Evolutionary conservation across 2,329 filamentous ascomycete species (phyloP).

Genomic region (Hymenotorrendiella dingleyae): DNA sequence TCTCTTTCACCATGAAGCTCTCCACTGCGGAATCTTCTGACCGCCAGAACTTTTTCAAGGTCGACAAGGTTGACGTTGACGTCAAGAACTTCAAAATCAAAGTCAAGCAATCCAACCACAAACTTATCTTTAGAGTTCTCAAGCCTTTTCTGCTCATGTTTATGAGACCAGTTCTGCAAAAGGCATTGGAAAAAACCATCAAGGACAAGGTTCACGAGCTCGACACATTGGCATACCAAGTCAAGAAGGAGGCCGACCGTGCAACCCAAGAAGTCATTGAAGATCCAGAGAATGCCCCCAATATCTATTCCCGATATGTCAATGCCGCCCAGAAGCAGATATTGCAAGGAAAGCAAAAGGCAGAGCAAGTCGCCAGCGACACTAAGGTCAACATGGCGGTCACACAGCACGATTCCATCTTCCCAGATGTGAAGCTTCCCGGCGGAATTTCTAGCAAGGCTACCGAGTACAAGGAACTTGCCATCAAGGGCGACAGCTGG

Average conservation of each 20-base stretch:
- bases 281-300: conserved; percentile 68
- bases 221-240: conserved; percentile 65
- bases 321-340: conserved; percentile 68
- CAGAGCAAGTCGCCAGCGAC: conserved; percentile 58
- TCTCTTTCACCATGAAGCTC: conserved; percentile 87
- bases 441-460: conserved; percentile 90
- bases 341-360: conserved; percentile 73
- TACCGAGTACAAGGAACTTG: conserved; percentile 85
- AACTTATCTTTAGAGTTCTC: conserved; percentile 77
- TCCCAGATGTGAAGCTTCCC: conserved; percentile 80
- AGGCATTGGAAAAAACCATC: conserved; percentile 84
- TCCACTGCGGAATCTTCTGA: conserved; percentile 74
- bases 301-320: conserved; percentile 82
- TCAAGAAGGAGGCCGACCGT: conserved; percentile 78
- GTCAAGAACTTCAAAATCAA: conserved; percentile 81
- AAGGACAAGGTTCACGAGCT: conserved; percentile 73
- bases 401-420: conserved; percentile 85
- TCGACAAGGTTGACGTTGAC: conserved; percentile 80
- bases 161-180: conserved; percentile 77
- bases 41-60: conserved; percentile 82
- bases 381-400: conserved; percentile 78
- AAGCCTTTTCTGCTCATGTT: conserved; percentile 84
- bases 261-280: conserved; percentile 58
- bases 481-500: conserved; percentile 86
- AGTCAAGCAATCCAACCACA: conserved; percentile 91